Base-by-base conservation (phyloP, 2,329 filamentous ascomycete species). In the Penicillium concentricum region DNA sequence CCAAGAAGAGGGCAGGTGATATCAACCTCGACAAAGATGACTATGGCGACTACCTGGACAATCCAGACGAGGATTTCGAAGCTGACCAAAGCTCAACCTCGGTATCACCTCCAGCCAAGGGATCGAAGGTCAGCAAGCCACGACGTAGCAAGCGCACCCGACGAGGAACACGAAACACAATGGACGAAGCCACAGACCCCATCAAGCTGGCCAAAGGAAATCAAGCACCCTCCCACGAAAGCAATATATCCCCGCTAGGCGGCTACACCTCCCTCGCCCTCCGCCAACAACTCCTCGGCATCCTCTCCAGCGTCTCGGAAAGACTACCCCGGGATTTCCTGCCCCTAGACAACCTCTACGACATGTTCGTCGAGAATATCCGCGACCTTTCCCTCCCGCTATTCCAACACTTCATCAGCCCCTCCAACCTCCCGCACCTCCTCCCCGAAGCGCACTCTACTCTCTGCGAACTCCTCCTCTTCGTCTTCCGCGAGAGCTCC, bases 391-490 rank as follows among this genome's bases (percentile, higher is more conserved):
- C 77, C 4, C 68, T 81, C 5, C 73, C 78, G 1, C 67, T 72
- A n/a, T 81, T 80, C 62, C 76, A 78, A 57, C 66, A 76, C 34
- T 70, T 80, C 38, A 67, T 81, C 61, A 76, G 74, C 28, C 72
- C 76, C 10, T 74, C 79, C 9, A 72, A 77, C 24, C 74, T 83
- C 5, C 70, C 74, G 0, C 65, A 73, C 26, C 68, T 82, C 51
- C 67, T 63, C 8, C 53, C 63, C 15, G 65, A 70, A 26, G 72
- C 76, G 2, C 79, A 81, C 46, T 76, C 79, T 30, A 79, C 79
- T 2, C 78, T 89, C 28, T 78, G 75, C 58, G 83, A 85, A 61
- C 74, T 77, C 50, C 69, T 87, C 4, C 76, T 86, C 12, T 75
- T 74, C 22, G 76, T 78, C 6, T 74, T 85, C 51, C 74, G 82